These are phyloP conservation scores for Maudiozyma saulgeensis DNA, from an alignment of 805 yeast species.

Conservation along the genomic window DNA sequence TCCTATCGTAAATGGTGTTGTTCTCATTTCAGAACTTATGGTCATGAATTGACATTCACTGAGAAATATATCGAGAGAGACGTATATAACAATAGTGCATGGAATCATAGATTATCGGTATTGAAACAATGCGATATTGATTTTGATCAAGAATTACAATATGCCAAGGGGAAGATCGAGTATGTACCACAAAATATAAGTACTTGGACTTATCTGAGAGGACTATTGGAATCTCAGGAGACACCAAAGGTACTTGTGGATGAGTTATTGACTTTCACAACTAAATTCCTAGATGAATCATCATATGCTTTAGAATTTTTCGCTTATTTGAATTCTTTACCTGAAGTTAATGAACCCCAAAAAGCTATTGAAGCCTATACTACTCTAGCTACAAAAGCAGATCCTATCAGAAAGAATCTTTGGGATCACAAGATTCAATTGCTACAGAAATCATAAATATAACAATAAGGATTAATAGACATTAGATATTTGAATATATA, in stretches of 20 bases:
- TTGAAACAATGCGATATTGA: constrained; percentile 23
- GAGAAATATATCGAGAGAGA: constrained; percentile 45
- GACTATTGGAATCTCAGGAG: constrained; percentile 33
- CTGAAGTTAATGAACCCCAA: constrained; percentile 12
- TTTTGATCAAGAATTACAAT: constrained; percentile 42
- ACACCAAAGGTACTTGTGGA: constrained; percentile 9
- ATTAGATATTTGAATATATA: too few relatives aligned
- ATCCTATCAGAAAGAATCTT: constrained; percentile 52
- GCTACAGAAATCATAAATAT: constrained; percentile 11
- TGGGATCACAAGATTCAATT: constrained; percentile 45
- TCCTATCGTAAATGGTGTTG: constrained; percentile 82
- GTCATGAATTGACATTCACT: constrained; percentile 44
- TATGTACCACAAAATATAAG: constrained; percentile 74
- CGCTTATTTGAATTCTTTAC: constrained; percentile 39
- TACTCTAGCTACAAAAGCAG: constrained; percentile 36
- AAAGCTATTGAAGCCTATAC: constrained; percentile 36
- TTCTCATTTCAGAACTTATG: constrained; percentile 40
- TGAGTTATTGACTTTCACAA: constrained; percentile 39
- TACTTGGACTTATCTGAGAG: constrained; percentile 75
- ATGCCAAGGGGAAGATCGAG: constrained; percentile 39
- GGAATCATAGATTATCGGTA: constrained; percentile 77
- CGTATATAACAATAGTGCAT: constrained; percentile 82
- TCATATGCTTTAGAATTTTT: constrained; percentile 57
- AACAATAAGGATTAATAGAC: background rate
- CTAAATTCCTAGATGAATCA: constrained; percentile 36